Evolutionary conservation across 2,329 filamentous ascomycete genomes (phyloP).

Genomic region (Diaporthe amygdali): DNA sequence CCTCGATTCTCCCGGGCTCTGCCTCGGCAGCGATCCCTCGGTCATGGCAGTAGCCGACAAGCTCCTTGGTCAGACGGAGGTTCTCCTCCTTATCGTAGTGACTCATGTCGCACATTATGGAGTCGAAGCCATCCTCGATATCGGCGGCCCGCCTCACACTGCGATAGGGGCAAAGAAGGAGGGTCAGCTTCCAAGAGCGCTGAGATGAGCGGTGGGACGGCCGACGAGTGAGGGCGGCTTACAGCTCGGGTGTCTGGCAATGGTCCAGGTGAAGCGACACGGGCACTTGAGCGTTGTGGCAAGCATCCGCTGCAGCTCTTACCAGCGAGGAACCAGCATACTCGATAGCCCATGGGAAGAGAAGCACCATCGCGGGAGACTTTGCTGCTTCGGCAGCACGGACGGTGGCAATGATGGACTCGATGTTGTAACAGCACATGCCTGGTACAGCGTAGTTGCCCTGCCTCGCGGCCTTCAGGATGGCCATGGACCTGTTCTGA

Average conservation of each 20-base stretch:
- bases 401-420: conserved; percentile 72
- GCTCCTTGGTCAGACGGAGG: conserved; percentile 62
- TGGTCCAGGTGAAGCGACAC: conserved; percentile 71
- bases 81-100: conserved; percentile 74
- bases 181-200: not conserved
- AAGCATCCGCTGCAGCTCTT: conserved; percentile 59
- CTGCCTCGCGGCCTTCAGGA: conserved; percentile 60
- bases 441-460: conserved; percentile 64
- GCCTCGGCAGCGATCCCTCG: conserved; percentile 71
- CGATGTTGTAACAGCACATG: conserved; percentile 71
- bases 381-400: conserved; percentile 70
- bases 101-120: conserved; percentile 77
- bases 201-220: not conserved
- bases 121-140: conserved; percentile 62
- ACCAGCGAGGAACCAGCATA: conserved; percentile 65
- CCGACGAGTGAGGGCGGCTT: not conserved
- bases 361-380: conserved; percentile 72
- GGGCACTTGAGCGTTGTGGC: conserved; percentile 61
- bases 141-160: conserved; percentile 63
- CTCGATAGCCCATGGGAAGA: conserved; percentile 76
- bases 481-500: conserved; percentile 57
- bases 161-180: too few species aligned
- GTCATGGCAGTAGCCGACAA: conserved; percentile 67
- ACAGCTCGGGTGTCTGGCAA: conserved; percentile 65
- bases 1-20: conserved; percentile 63